These are phyloP conservation scores for Lasiosphaeris hirsuta DNA, from an alignment of 495 filamentous ascomycete genomes.

Conservation along the genomic window DNA sequence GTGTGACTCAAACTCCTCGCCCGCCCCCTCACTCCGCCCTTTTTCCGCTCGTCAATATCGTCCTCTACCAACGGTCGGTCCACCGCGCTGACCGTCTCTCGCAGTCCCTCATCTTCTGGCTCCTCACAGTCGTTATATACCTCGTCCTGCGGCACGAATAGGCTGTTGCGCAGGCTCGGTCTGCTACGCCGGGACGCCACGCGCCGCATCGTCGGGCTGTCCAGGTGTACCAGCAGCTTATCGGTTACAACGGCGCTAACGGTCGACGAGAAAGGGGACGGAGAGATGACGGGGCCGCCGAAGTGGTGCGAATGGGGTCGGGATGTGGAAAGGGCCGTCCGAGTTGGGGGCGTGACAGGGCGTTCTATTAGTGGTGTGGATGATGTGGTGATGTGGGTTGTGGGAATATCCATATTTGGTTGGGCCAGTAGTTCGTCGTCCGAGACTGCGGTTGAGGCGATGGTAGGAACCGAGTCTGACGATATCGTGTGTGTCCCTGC, in stretches of 20 bases:
- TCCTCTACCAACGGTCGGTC: slow-evolving; percentile 18
- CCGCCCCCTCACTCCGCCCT: slow-evolving; percentile 28
- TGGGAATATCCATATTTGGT: slow-evolving; percentile 8
- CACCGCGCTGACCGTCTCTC: slow-evolving; percentile 3
- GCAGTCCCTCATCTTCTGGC: neutral
- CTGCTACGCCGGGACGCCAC: slow-evolving; percentile 30
- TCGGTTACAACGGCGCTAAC: slow-evolving; percentile 46
- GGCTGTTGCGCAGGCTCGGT: slow-evolving; percentile 38
- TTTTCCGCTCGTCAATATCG: neutral
- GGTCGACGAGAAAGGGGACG: slow-evolving; percentile 47
- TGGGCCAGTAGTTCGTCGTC: slow-evolving; percentile 9
- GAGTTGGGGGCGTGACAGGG: slow-evolving; percentile 26
- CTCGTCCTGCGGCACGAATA: slow-evolving; percentile 40
- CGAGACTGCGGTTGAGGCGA: slow-evolving; percentile 31
- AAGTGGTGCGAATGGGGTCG: slow-evolving; percentile 35
- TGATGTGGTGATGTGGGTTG: slow-evolving; percentile 13
- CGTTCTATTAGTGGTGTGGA: slow-evolving; percentile 7
- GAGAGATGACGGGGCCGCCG: slow-evolving; percentile 40
- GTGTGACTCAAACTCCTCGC: slow-evolving; percentile 52
- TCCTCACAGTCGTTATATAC: slow-evolving; percentile 18
- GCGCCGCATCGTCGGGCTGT: slow-evolving; percentile 26
- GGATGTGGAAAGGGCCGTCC: slow-evolving; percentile 13
- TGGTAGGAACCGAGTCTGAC: slow-evolving; percentile 35
- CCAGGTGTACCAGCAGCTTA: slow-evolving; percentile 36
- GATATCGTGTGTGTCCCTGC: slow-evolving; percentile 31